phyloP scores from a whole-genome alignment of 352 stramenopile genomes.

The Pythium myriotylum region DNA sequence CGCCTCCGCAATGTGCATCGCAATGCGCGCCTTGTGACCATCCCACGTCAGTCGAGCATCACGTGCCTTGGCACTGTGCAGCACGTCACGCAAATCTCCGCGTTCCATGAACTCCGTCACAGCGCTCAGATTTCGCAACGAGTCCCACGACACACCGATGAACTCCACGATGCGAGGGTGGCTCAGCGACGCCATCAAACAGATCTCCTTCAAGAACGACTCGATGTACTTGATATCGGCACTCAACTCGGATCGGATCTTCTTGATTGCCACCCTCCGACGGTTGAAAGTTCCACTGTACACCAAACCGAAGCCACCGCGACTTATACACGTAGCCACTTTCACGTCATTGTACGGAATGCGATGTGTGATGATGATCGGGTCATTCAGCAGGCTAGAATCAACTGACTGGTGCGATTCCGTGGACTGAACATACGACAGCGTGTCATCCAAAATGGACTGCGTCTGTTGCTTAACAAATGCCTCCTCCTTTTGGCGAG shows the following conservation, averaged over 20 bases:
- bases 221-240: constrained; percentile 59
- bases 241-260: constrained; percentile 54
- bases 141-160: constrained; percentile 71
- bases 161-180: constrained; percentile 73
- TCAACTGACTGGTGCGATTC: constrained; percentile 58
- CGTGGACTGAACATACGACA: constrained; percentile 42
- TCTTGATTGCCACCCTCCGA: constrained; percentile 64
- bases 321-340: constrained; percentile 60
- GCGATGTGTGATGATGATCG: constrained; percentile 56
- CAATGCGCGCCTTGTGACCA: constrained; percentile 51
- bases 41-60: constrained; percentile 50
- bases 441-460: constrained; percentile 51
- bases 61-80: constrained; percentile 46
- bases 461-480: constrained; percentile 56
- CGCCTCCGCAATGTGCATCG: constrained; percentile 55
- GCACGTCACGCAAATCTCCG: constrained; percentile 61
- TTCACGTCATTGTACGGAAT: constrained; percentile 67
- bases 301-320: constrained; percentile 60
- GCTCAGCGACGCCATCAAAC: constrained; percentile 58
- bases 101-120: no score
- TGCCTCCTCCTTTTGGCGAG: constrained; percentile 18
- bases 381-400: constrained; percentile 56
- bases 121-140: constrained; percentile 56
- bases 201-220: no score
- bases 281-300: constrained; percentile 64